A percentile compares a stretch with the other conserved stretches of the same genome.
Evolutionary conservation across 202 grass and related monocot species (phyloP).

Genomic region (Panicum virgatum): DNA sequence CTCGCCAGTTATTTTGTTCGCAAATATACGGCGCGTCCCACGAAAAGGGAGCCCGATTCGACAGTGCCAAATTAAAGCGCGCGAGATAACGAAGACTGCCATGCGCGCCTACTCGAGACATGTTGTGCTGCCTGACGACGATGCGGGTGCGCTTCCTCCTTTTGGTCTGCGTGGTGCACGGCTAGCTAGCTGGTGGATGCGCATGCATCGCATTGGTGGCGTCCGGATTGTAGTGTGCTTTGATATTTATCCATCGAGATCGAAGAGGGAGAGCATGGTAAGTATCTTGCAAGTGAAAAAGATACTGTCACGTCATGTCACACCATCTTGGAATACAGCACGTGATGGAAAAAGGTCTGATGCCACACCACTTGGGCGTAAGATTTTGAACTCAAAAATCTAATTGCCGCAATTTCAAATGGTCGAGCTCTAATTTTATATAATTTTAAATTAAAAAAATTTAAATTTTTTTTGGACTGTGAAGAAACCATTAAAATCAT

Average conservation of each 20-base stretch:
- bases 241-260: not conserved
- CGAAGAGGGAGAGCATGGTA: not conserved
- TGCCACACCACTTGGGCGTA: too few species aligned
- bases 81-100: not conserved
- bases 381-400: too few species aligned
- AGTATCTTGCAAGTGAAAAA: not conserved
- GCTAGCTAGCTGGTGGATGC: not conserved
- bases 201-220: not conserved
- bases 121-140: not conserved
- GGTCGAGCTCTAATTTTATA: too few species aligned
- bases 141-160: not conserved
- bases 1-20: not conserved
- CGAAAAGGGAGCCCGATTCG: not conserved
- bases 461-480: too few species aligned
- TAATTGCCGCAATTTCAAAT: too few species aligned
- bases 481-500: too few species aligned
- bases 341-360: too few species aligned
- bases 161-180: not conserved
- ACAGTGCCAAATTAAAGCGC: conserved; percentile 24
- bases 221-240: not conserved
- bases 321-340: too few species aligned
- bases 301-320: not conserved
- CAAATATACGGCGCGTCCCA: conserved; percentile 18
- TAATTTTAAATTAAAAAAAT: too few species aligned
- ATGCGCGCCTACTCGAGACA: too few species aligned